These are phyloP conservation scores for Pythium myriotylum DNA, from an alignment of 352 stramenopile genomes.

Conservation along the genomic window DNA sequence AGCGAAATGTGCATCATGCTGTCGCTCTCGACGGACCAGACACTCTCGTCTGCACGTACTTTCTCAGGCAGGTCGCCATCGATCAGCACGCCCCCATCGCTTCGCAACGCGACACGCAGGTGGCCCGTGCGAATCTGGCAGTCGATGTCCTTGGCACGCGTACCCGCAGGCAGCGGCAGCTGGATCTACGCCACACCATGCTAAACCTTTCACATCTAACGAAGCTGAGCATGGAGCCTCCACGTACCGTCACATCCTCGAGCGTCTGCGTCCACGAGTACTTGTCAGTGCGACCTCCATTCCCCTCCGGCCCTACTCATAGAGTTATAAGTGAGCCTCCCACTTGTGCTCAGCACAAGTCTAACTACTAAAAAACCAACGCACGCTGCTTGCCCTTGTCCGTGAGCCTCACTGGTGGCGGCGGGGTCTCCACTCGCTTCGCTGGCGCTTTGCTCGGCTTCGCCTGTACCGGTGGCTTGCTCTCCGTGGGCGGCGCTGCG, in stretches of 20 bases:
- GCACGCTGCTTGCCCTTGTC: constrained; percentile 73
- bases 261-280: constrained; percentile 99
- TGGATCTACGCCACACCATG: constrained; percentile 47
- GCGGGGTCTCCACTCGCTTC: neutral
- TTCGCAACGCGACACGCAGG: constrained; percentile 86
- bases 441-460: neutral
- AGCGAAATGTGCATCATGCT: constrained; percentile 86
- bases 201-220: no score
- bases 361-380: no score
- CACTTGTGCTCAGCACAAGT: no score
- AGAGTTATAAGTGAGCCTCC: no score
- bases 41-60: constrained; percentile 96
- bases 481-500: constrained; percentile 2
- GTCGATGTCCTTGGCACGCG: constrained; percentile 90
- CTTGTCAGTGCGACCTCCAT: constrained; percentile 81
- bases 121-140: constrained; percentile 88
- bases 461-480: neutral
- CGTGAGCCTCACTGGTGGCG: constrained; percentile 37
- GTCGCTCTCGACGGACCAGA: constrained; percentile 94
- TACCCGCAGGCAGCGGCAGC: constrained; percentile 88
- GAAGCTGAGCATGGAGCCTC: neutral
- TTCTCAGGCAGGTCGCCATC: constrained; percentile 91
- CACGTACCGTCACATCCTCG: constrained; percentile 90
- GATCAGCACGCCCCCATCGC: constrained; percentile 33
- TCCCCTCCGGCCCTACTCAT: constrained; percentile 92